These are phyloP conservation scores for Epipyxis sp. DNA, from an alignment of 108 stramenopile species.

Conservation along the genomic window DNA sequence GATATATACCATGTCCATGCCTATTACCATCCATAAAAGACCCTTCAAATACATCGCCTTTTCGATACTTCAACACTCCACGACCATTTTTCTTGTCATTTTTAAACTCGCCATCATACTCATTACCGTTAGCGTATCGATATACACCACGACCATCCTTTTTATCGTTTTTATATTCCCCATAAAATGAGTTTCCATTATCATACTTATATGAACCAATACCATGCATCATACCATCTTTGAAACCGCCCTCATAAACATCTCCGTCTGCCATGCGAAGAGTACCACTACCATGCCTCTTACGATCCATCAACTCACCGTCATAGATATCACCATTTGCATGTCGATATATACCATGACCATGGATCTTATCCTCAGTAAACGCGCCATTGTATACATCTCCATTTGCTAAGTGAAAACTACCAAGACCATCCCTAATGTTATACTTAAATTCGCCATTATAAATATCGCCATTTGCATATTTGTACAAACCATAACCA, in stretches of 20 bases:
- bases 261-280: constrained; percentile 42
- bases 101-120: neutral
- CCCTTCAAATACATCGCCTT: constrained; percentile 48
- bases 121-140: constrained; percentile 7
- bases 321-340: constrained; percentile 48
- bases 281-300: constrained; percentile 40
- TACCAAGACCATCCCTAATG: too few species aligned
- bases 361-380: too few species aligned
- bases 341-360: too few species aligned
- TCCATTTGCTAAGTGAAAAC: too few species aligned
- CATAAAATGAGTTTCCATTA: too few species aligned
- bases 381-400: too few species aligned
- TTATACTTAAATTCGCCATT: too few species aligned
- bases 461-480: too few species aligned
- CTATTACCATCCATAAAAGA: constrained; percentile 44
- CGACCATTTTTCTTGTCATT: constrained; percentile 2
- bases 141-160: neutral
- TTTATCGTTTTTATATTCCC: constrained; percentile 42
- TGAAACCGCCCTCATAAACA: neutral
- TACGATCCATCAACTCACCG: constrained; percentile 38
- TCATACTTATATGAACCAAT: neutral
- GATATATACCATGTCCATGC: constrained; percentile 44
- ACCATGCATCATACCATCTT: constrained; percentile 1
- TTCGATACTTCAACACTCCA: constrained; percentile 30
- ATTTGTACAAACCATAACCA: constrained; percentile 39